Evolutionary conservation across 1,284 basidiomycete genomes (phyloP), one percentile per base, ranked within the genome.

Genomic region (Phylloboletellus chloephorus): DNA sequence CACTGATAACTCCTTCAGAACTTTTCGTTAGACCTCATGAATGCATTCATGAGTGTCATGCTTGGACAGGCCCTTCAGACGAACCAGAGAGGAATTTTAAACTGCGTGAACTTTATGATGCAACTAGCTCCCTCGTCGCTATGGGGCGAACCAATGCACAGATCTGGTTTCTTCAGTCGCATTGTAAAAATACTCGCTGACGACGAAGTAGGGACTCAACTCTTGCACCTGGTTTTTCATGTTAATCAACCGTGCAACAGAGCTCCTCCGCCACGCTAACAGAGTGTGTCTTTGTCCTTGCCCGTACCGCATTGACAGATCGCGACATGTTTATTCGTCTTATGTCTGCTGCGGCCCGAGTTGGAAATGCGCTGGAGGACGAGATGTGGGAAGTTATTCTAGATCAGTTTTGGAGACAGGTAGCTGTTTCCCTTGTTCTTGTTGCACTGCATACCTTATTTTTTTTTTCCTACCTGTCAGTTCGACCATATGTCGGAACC

Each of bases 401-500:
- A 39, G 81, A 88, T 52, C 81, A 84, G 47, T 89, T 86, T 82
- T 88, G 83, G 79, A 74, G 72, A 37, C 79, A 82, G 58, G 87
- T 84, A 56, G 52, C 67, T 63, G 2, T 5, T 32, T 12, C 10
- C 13, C 7, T 22, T 21, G 20, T 17, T 21, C 34, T 29, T 13
- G 13, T 19, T 29, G 9, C 12, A 16, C 9, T 23, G 23, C 3
- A 10, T n/a, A 31, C 7, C 31, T 41, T 17, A 45, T 42, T n/a
- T 31, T 22, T 25, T 44, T 42, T n/a, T 31, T 22, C 23, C 37
- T 37, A 16, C 16, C 25, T 34, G 28, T 28, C 47, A 92, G 87
- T 93, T 93, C 53, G 88, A 90, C 58, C 82, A 79, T 58, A 88
- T 88, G 77, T 80, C 76, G 39, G 88, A 88, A 64, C 82, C 79